Evolutionary conservation across 1,284 basidiomycete species (phyloP), one percentile per base, ranked within the genome.

Genomic region (Irpex rosettiformis): DNA sequence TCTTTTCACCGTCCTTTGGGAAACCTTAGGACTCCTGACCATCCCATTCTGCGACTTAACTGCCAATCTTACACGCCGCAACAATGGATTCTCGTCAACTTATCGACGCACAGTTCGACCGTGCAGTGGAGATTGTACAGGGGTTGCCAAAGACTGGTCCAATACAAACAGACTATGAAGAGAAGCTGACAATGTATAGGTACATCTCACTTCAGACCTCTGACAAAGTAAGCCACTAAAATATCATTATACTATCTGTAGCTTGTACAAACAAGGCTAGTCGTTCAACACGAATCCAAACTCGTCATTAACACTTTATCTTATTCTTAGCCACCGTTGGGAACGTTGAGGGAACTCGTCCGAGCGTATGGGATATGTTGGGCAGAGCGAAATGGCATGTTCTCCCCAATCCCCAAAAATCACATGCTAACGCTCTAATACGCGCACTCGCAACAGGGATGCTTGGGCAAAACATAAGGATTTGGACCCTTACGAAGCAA

Each of bases 81-180:
- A 57, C 62, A 48, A 88, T 88, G 86, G 79, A 82, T 61, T 81
- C 85, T 18, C 78, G 75, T 53, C 77, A 81, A 66, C 79, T 86
- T 64, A 87, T 91, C 64, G 86, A 91, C 65, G 82, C 82, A 45
- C 93, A 96, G 69, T 98, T 98, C 74, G 86, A 95, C 75, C 86
- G 94, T 52, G 95, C 95, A 1, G 95, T 98, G 8, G 91, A 96
- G 74, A 96, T 98, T 62, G 90, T 97, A 2, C 96, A 98, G 70
- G 74, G 85, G 61, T 77, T 98, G 21, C 95, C 96, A 1, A 96
- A 96, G 78, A 91, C 89, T 8, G 95, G 96, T 0, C 94, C 95
- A 43, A 96, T 98, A 64, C 95, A 98, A 75, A 98, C 96, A 0
- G 93, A 86, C 57, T 98, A 98, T 73, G 96, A 98, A 67, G 96